Conservation (phyloP, 306 rosid species). For the Canavalia gladiata region DNA sequence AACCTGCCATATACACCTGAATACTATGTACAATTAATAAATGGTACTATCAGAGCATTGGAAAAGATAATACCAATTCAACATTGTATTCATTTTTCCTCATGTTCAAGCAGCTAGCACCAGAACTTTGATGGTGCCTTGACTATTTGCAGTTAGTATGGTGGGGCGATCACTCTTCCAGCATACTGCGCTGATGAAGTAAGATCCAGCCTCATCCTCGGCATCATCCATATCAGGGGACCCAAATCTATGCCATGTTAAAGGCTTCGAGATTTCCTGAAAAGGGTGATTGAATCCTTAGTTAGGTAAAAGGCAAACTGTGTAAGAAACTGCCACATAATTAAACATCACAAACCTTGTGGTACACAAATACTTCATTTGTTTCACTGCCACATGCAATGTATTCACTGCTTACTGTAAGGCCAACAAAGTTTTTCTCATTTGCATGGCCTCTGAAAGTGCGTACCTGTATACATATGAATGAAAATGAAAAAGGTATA, state of each 20-base stretch:
- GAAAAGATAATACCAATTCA: slow-evolving; percentile 30
- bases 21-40: slow-evolving; percentile 49
- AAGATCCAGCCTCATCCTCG: slow-evolving; percentile 85
- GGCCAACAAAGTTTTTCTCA: slow-evolving; percentile 98
- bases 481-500: background rate
- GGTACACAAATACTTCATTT: slow-evolving; percentile 94
- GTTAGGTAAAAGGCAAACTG: slow-evolving; percentile 26
- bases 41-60: slow-evolving; percentile 22
- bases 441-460: slow-evolving; percentile 91
- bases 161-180: slow-evolving; percentile 98
- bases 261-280: slow-evolving; percentile 92
- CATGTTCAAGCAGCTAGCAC: slow-evolving; percentile 82
- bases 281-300: slow-evolving; percentile 40
- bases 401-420: slow-evolving; percentile 86
- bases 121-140: slow-evolving; percentile 93
- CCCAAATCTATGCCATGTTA: slow-evolving; percentile 90
- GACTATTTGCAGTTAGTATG: slow-evolving; percentile 94
- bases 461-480: slow-evolving; percentile 67
- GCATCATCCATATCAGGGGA: slow-evolving; percentile 73
- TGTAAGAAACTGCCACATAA: slow-evolving; percentile 1
- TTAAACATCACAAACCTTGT: slow-evolving; percentile 72
- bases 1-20: slow-evolving; percentile 56
- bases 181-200: slow-evolving; percentile 96
- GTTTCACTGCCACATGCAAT: slow-evolving; percentile 98
- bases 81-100: slow-evolving; percentile 30